These are phyloP conservation scores for Nyctanthes arbortristis DNA, from an alignment of 257 asterid genomes.

Conservation along the genomic window DNA sequence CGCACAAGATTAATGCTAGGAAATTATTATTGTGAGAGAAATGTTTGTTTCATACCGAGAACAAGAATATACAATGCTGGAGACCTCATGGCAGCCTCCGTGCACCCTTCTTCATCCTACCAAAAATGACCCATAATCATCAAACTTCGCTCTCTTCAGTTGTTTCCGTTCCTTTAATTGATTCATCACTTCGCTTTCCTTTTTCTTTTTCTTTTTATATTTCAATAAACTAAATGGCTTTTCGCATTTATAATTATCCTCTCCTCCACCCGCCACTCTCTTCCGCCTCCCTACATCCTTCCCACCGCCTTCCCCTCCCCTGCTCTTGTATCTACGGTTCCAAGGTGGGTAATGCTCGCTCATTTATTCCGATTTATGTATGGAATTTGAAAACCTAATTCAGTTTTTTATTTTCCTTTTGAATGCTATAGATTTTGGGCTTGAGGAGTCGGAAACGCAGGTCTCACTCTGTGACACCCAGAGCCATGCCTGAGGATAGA, in stretches of 20 bases:
- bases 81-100: background rate
- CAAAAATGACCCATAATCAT: too few relatives aligned
- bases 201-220: background rate
- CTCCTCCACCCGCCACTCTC: conserved; percentile 29
- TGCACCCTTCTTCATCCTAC: background rate
- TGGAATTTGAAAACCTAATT: conserved; percentile 1
- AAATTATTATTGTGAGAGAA: too few relatives aligned
- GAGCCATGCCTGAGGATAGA: conserved; percentile 54
- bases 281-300: conserved; percentile 26
- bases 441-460: conserved; percentile 34
- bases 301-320: conserved; percentile 38
- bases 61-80: background rate
- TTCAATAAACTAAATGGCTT: conserved; percentile 36
- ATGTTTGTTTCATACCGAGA: too few relatives aligned
- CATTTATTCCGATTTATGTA: conserved; percentile 10
- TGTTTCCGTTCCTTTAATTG: too few relatives aligned
- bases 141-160: too few relatives aligned
- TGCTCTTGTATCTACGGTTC: conserved; percentile 15
- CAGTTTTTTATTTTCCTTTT: background rate
- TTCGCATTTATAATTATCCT: conserved; percentile 21
- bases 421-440: conserved; percentile 32
- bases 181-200: too few relatives aligned
- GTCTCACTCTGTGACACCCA: conserved; percentile 41
- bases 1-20: too few relatives aligned
- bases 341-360: conserved; percentile 25